Evolutionary conservation across 495 filamentous ascomycete species (phyloP), one percentile per base, ranked within the genome.

Genomic region (Xylaria longipes): DNA sequence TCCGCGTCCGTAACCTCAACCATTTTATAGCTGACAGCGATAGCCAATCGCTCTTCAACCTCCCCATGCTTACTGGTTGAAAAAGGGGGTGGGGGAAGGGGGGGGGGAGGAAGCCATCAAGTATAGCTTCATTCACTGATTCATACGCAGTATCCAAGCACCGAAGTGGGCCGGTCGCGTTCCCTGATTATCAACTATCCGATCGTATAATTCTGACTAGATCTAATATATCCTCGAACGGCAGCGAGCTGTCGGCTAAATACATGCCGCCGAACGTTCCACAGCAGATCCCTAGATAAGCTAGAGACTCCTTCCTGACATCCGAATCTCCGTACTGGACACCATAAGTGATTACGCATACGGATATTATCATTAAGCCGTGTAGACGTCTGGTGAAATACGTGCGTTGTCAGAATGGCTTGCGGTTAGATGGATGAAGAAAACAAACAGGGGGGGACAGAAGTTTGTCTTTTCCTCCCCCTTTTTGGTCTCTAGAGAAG

Each of bases 181-280:
- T 25, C 25, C 17, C 17, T 39, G 20, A 39, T 37, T 61, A 63
- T 63, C 37, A 63, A 25, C 60, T 43, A 11, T 63, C 60, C 37
- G 60, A 63, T 27, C 60, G 60, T 63, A 63, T 63, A 2, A 45
- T 63, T 63, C 60, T 63, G 37, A 63, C 60, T 63, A 63, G 37
- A 45, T 63, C 60, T 63, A 63, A 37, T 63, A 63, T 63, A 37
- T 63, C 60, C 22, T 63, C 60, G 22, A 63, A 63, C 6, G 60
- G 60, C 60, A 63, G 37, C 37, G 60, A 63, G 37, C 60, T 63
- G 22, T 63, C 60, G 20, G 17, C 60, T 29, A 63, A 43, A 43
- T 43, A 63, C 60, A 63, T 63, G 39, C 60, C 22, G n/a, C 60
- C 12, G 5, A 63, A 63, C 12, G 60, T 63, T 25, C 60, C 60